Conservation (phyloP, 495 filamentous ascomycete genomes). For the Penicillium pulvis region DNA sequence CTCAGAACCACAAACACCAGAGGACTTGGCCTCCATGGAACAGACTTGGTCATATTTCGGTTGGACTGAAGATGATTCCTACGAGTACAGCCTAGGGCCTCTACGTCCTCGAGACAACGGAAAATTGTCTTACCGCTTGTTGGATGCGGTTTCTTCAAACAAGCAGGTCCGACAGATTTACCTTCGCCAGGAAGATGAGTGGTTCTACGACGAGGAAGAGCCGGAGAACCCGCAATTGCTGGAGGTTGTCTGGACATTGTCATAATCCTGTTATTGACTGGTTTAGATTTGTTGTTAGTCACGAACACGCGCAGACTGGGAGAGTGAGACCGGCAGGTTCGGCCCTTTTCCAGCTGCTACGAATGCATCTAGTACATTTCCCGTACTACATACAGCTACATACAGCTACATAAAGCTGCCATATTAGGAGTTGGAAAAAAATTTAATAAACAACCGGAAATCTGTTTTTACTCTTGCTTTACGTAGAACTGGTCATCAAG, state of each 20-base stretch:
- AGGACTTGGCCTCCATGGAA: slow-evolving; percentile 19
- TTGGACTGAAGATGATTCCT: slow-evolving; percentile 15
- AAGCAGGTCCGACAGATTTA: slow-evolving; percentile 1
- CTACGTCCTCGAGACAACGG: slow-evolving; percentile 15
- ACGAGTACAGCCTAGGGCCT: slow-evolving; percentile 14
- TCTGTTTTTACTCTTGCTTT: no score
- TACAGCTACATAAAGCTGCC: background rate
- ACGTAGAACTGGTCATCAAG: no score
- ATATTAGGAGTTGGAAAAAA: background rate
- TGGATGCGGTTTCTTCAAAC: background rate
- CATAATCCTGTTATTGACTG: background rate
- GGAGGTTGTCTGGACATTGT: slow-evolving; percentile 2
- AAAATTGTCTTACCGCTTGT: background rate
- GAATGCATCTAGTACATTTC: background rate
- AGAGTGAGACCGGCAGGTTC: background rate
- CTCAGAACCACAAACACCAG: slow-evolving; percentile 15
- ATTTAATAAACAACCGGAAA: no score
- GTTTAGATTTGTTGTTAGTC: background rate
- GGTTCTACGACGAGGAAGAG: background rate
- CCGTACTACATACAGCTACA: background rate
- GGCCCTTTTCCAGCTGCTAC: background rate
- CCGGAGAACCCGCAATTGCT: background rate
- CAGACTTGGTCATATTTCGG: slow-evolving; percentile 24
- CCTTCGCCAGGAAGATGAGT: background rate
- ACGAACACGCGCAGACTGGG: background rate